These are phyloP conservation scores for Colletotrichum gloeosporioides DNA, from an alignment of 2,329 filamentous ascomycete genomes.

Conservation along the genomic window DNA sequence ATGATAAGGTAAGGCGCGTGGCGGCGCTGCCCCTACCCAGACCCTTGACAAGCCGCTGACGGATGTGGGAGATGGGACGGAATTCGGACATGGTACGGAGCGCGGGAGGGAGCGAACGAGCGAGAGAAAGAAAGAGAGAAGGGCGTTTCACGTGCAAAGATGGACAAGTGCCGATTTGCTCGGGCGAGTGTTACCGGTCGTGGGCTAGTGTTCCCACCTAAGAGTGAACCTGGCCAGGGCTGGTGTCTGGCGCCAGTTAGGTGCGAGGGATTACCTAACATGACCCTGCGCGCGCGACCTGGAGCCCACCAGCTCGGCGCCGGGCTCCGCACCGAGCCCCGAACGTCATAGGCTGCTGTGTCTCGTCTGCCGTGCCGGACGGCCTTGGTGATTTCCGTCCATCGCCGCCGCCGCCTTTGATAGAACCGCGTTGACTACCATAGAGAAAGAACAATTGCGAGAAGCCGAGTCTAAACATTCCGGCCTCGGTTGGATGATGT, in stretches of 20 bases:
- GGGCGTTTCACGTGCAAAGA: background rate
- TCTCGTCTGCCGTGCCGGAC: background rate
- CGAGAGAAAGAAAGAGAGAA: background rate
- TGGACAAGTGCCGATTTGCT: background rate
- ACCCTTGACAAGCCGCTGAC: background rate
- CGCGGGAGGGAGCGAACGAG: background rate
- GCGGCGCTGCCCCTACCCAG: background rate
- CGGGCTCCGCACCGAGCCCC: constrained; percentile 10
- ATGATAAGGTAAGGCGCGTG: background rate
- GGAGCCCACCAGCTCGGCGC: background rate
- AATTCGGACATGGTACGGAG: background rate
- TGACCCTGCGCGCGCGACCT: background rate
- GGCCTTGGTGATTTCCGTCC: background rate
- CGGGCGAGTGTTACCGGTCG: background rate
- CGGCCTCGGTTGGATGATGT: background rate
- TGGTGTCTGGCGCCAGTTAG: background rate
- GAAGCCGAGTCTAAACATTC: background rate
- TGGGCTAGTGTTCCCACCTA: background rate
- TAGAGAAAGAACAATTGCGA: background rate
- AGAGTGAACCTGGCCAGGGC: background rate
- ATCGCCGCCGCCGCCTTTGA: background rate
- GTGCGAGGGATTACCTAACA: constrained; percentile 6
- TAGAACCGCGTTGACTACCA: background rate
- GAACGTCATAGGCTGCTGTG: background rate
- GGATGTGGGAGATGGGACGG: background rate